These are phyloP conservation scores for Penicillium samsonianum DNA, from an alignment of 495 filamentous ascomycete species.

Conservation along the genomic window DNA sequence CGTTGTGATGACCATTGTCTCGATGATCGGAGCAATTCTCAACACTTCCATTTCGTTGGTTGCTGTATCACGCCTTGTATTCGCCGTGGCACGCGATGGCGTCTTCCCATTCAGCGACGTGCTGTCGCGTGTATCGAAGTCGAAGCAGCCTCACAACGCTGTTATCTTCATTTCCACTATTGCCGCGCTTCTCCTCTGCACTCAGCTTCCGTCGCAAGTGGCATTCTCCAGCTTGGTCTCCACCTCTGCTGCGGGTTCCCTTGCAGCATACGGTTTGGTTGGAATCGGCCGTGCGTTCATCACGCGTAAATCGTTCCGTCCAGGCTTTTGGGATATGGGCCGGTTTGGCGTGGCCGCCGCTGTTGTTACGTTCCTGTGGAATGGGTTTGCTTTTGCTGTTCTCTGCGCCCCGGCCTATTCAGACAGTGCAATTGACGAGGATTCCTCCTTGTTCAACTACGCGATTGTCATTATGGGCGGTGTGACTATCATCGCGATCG, in stretches of 20 bases:
- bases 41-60: slow-evolving; percentile 44
- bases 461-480: slow-evolving; percentile 42
- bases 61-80: slow-evolving; percentile 41
- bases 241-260: slow-evolving; percentile 38
- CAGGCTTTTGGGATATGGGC: slow-evolving; percentile 36
- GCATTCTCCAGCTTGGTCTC: slow-evolving; percentile 38
- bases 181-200: slow-evolving; percentile 38
- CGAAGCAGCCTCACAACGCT: slow-evolving; percentile 40
- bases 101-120: slow-evolving; percentile 39
- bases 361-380: slow-evolving; percentile 40
- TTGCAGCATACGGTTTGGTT: slow-evolving; percentile 40
- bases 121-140: slow-evolving; percentile 36
- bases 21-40: slow-evolving; percentile 35
- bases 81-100: slow-evolving; percentile 41
- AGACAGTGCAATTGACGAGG: slow-evolving; percentile 25
- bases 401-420: slow-evolving; percentile 39
- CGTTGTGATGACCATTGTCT: slow-evolving; percentile 40
- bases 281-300: slow-evolving; percentile 37
- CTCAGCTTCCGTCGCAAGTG: slow-evolving; percentile 38
- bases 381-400: slow-evolving; percentile 38
- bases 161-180: slow-evolving; percentile 37
- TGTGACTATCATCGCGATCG: slow-evolving; percentile 34
- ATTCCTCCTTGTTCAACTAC: slow-evolving; percentile 38
- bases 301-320: slow-evolving; percentile 34
- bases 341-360: slow-evolving; percentile 33